Evolutionary conservation across 805 yeast species (phyloP).

Genomic region (Ogataea polymorpha): DNA sequence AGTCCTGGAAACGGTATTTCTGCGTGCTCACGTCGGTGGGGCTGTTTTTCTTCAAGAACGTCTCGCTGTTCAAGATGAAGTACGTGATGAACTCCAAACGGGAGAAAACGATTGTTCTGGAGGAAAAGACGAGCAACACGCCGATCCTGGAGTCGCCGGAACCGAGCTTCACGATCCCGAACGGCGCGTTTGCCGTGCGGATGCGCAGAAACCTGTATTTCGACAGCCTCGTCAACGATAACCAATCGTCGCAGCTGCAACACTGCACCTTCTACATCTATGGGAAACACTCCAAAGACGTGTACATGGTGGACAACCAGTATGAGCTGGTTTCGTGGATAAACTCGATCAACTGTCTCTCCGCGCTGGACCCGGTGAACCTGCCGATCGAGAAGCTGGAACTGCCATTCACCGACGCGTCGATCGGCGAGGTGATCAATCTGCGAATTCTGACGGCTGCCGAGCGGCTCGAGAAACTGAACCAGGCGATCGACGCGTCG

Average conservation of each 20-base stretch:
- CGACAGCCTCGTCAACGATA: conserved; percentile 23
- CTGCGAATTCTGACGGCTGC: conserved; percentile 9
- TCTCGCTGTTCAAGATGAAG: conserved; percentile 34
- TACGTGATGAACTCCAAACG: conserved; percentile 14
- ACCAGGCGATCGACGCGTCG: conserved; percentile 26
- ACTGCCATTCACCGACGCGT: conserved; percentile 4
- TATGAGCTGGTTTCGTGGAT: conserved; percentile 60
- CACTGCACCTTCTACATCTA: conserved; percentile 37
- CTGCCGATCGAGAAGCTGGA: conserved; percentile 22
- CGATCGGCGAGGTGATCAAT: conserved; percentile 21
- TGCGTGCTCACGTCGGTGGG: conserved; percentile 52
- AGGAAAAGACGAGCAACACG: conserved; percentile 21
- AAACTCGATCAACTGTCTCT: conserved; percentile 48
- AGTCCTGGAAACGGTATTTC: conserved; percentile 42
- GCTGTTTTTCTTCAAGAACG: conserved; percentile 41
- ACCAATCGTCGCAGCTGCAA: conserved; percentile 9
- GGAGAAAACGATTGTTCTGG: conserved; percentile 27
- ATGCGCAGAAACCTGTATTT: conserved; percentile 24
- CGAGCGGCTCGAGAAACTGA: conserved; percentile 12
- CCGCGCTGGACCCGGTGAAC: conserved; percentile 41
- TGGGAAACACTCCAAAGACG: conserved; percentile 38
- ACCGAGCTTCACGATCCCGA: conserved; percentile 26
- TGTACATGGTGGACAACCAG: conserved; percentile 40
- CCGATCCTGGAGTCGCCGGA: conserved; percentile 23
- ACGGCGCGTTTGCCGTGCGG: conserved; percentile 30